Evolutionary conservation across 495 filamentous ascomycete genomes (phyloP).

Genomic region (Penicillium simplicissimum): DNA sequence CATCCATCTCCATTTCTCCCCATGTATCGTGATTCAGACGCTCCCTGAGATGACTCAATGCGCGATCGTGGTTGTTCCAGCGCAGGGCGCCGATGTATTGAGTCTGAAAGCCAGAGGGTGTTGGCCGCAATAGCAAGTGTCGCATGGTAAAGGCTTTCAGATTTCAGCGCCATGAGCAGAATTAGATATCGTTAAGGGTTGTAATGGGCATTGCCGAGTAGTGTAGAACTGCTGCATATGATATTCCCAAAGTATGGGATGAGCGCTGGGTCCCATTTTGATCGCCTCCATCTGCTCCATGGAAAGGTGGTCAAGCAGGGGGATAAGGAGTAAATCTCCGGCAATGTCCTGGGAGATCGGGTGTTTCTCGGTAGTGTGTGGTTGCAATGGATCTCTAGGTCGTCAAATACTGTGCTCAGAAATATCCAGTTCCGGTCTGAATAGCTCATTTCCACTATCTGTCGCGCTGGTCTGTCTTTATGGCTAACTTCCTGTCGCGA

Average conservation of each 20-base stretch:
- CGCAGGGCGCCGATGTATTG: conserved; percentile 17
- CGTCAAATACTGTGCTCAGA: conserved; percentile 26
- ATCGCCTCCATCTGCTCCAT: background rate
- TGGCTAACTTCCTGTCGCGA: background rate
- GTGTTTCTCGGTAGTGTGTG: background rate
- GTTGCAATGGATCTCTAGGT: conserved; percentile 26
- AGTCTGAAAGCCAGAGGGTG: conserved; percentile 23
- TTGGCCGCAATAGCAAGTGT: conserved; percentile 27
- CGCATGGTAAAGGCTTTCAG: conserved; percentile 28
- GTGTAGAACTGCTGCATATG: conserved; percentile 29
- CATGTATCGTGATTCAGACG: conserved; percentile 17
- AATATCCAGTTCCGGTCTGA: conserved; percentile 15
- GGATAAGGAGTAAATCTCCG: background rate
- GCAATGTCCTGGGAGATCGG: background rate
- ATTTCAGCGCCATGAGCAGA: conserved; percentile 30
- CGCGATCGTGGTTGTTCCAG: conserved; percentile 25
- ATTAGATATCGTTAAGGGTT: conserved; percentile 33
- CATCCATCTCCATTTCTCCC: conserved; percentile 24
- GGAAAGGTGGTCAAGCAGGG: conserved; percentile 12
- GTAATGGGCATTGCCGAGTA: conserved; percentile 26
- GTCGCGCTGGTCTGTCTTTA: background rate
- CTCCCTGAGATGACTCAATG: conserved; percentile 17
- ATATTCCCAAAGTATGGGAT: conserved; percentile 27
- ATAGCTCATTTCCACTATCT: background rate
- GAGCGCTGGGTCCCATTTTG: conserved; percentile 19